Conservation (phyloP, 805 yeast genomes). For the Myxozyma nipponensis region DNA sequence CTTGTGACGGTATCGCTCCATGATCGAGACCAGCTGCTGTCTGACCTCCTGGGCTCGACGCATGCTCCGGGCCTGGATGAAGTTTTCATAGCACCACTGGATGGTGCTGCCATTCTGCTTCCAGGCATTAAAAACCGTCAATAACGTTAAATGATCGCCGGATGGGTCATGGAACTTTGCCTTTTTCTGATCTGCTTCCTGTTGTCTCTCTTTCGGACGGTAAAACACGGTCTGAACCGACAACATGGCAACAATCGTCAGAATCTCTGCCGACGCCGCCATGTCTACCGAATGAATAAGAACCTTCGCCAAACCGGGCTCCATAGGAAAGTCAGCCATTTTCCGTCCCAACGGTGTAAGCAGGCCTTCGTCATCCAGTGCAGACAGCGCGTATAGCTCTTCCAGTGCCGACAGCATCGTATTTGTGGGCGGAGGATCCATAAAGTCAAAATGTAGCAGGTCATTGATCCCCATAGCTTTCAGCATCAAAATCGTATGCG, state of each 20-base stretch:
- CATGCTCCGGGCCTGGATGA: conserved; percentile 70
- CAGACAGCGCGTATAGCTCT: conserved; percentile 80
- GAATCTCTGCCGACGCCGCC: conserved; percentile 62
- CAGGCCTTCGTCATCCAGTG: conserved; percentile 72
- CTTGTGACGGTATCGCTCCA: conserved; percentile 35
- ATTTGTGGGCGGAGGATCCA: conserved; percentile 82
- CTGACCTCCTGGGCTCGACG: conserved; percentile 65
- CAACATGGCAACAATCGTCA: conserved; percentile 77
- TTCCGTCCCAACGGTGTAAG: conserved; percentile 72
- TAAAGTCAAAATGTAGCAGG: conserved; percentile 74
- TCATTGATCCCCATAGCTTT: conserved; percentile 84
- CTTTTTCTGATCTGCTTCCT: conserved; percentile 61
- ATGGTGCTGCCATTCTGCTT: conserved; percentile 58
- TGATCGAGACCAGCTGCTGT: conserved; percentile 58
- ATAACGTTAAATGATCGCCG: conserved; percentile 77
- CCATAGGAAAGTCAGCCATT: conserved; percentile 91
- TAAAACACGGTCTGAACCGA: conserved; percentile 71
- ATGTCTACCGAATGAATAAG: conserved; percentile 58
- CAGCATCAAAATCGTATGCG: conserved; percentile 69
- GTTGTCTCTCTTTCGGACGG: conserved; percentile 61
- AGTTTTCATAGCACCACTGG: conserved; percentile 84
- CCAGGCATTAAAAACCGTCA: conserved; percentile 80
- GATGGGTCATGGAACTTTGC: conserved; percentile 50
- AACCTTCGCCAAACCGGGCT: conserved; percentile 81
- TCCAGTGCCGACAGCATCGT: conserved; percentile 73